phyloP scores from a whole-genome alignment of 116 monocot species.

The Posidonia oceanica region DNA sequence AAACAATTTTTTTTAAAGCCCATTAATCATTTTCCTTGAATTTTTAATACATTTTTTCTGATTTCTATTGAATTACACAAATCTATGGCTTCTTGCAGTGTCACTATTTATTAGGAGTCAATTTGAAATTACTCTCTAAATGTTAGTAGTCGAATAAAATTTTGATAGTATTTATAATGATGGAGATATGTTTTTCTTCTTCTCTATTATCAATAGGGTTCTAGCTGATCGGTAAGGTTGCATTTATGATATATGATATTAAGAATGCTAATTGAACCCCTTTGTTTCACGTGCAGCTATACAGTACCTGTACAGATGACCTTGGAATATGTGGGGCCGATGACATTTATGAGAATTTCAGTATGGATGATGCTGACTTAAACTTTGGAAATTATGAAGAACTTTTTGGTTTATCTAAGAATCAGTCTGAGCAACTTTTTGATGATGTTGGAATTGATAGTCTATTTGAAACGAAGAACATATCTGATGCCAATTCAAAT shows the following conservation, averaged over 20 bases:
- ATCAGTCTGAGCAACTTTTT: conserved; percentile 41
- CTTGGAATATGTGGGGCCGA: conserved; percentile 28
- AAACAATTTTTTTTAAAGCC: no score
- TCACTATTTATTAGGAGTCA: no score
- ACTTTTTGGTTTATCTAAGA: conserved; percentile 45
- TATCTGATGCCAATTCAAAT: conserved; percentile 36
- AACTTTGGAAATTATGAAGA: conserved; percentile 79
- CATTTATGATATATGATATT: not conserved
- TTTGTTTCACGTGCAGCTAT: conserved; percentile 24
- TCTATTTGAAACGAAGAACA: conserved; percentile 54
- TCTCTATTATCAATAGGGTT: no score
- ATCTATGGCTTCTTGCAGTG: no score
- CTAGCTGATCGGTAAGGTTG: not conserved
- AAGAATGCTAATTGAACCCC: not conserved
- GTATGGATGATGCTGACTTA: conserved; percentile 55
- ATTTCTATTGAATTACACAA: no score
- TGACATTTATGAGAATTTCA: conserved; percentile 44
- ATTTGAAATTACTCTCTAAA: no score
- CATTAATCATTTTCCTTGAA: no score
- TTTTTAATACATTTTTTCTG: no score
- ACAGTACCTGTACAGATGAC: conserved; percentile 18
- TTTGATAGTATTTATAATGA: no score
- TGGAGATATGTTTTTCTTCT: no score
- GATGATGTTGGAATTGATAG: conserved; percentile 66
- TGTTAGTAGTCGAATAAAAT: no score